Conservation (phyloP, 305 asterid species). For the Caryopteris hybrid region DNA sequence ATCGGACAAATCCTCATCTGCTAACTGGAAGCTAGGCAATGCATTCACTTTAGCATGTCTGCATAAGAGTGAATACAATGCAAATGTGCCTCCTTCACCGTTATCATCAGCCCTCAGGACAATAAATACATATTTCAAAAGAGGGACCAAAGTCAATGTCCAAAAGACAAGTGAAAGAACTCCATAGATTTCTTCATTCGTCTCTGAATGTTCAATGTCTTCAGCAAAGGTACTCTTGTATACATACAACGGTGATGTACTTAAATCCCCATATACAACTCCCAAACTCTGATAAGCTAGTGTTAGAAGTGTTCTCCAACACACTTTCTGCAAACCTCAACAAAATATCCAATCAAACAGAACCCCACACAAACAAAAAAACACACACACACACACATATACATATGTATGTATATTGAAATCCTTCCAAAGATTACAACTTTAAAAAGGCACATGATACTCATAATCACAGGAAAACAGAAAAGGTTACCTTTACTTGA, state of each 20-base stretch:
- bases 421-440: slow-evolving; percentile 10
- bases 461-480: slow-evolving; percentile 1
- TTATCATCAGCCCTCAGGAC: slow-evolving; percentile 95
- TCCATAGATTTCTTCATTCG: slow-evolving; percentile 92
- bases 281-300: slow-evolving; percentile 95
- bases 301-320: slow-evolving; percentile 74
- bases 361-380: not conserved
- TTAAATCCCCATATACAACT: slow-evolving; percentile 96
- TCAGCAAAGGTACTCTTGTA: slow-evolving; percentile 87
- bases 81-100: slow-evolving; percentile 99
- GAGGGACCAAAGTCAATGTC: slow-evolving; percentile 87
- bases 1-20: slow-evolving; percentile 70
- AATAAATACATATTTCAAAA: slow-evolving; percentile 79
- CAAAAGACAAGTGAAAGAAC: slow-evolving; percentile 87
- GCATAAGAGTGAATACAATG: slow-evolving; percentile 81
- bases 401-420: not conserved
- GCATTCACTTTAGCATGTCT: slow-evolving; percentile 81
- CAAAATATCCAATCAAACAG: slow-evolving; percentile 9
- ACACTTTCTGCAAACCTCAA: slow-evolving; percentile 53
- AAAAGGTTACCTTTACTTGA: slow-evolving; percentile 50
- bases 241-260: slow-evolving; percentile 91
- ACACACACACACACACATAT: too few relatives aligned
- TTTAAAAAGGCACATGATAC: not conserved
- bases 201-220: slow-evolving; percentile 76
- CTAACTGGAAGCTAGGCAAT: slow-evolving; percentile 74